These are phyloP conservation scores for Plenodomus biglobosus DNA, from an alignment of 2,329 filamentous ascomycete genomes.

Conservation along the genomic window DNA sequence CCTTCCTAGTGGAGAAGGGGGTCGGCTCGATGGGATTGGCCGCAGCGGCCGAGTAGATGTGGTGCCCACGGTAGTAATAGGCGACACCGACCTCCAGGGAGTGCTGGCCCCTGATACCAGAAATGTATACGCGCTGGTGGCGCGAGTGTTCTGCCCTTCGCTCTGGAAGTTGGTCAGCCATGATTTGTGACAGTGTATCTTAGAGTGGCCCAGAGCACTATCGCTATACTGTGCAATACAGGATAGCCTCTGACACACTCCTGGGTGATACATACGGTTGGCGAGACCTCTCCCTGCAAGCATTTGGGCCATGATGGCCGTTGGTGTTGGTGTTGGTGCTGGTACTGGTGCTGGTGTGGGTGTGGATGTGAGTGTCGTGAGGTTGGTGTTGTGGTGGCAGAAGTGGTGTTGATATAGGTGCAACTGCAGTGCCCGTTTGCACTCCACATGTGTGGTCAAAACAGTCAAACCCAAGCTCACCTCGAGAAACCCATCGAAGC, in stretches of 20 bases:
- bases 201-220: background rate
- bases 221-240: background rate
- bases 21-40: constrained; percentile 26
- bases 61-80: constrained; percentile 37
- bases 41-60: constrained; percentile 22
- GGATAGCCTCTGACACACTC: background rate
- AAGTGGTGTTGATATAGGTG: background rate
- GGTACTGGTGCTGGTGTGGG: background rate
- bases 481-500: background rate
- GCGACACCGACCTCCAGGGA: constrained; percentile 26
- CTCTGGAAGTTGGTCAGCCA: constrained; percentile 1
- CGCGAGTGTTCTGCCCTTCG: constrained; percentile 11
- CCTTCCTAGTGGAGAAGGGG: constrained; percentile 21
- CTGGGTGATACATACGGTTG: background rate
- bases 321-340: background rate
- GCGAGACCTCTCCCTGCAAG: background rate
- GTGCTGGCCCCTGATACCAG: constrained; percentile 23
- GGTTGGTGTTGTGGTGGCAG: background rate
- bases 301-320: background rate
- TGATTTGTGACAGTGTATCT: background rate
- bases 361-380: background rate
- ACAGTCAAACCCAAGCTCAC: background rate
- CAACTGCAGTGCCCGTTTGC: background rate
- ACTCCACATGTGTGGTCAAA: background rate
- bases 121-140: constrained; percentile 27